Conservation (phyloP, 305 asterid genomes). For the Fraxinus velutina region DNA sequence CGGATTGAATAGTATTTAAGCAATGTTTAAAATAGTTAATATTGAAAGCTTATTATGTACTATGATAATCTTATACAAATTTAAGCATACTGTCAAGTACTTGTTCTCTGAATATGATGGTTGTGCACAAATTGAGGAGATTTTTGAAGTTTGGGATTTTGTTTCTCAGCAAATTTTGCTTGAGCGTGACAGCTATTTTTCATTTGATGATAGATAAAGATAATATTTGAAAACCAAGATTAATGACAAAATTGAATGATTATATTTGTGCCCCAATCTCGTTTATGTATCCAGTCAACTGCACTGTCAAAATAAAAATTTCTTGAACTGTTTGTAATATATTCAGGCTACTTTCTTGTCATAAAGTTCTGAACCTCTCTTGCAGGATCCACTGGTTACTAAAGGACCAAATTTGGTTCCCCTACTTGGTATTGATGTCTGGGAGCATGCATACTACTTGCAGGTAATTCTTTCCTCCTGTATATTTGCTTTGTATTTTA, state of each 20-base stretch:
- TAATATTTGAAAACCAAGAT: background rate
- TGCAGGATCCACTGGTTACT: constrained; percentile 82
- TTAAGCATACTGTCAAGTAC: background rate
- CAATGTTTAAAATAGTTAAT: background rate
- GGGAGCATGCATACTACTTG: constrained; percentile 91
- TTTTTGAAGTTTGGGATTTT: background rate
- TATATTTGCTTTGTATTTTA: background rate
- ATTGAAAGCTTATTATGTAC: background rate
- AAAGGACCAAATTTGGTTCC: constrained; percentile 81
- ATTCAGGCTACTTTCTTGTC: background rate
- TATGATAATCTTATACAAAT: background rate
- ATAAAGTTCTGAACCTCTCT: constrained; percentile 6
- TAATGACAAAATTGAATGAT: background rate
- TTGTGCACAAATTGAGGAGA: background rate
- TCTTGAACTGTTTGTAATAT: background rate
- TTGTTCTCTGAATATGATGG: background rate
- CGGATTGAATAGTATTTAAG: background rate
- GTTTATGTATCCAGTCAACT: background rate
- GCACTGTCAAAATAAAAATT: background rate
- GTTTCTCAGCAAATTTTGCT: background rate
- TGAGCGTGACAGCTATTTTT: background rate
- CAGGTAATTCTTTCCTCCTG: constrained; percentile 43
- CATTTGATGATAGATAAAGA: background rate
- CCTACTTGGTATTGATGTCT: constrained; percentile 82
- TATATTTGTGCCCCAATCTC: background rate